phyloP scores from a whole-genome alignment of 176 grass and related monocot species.

The Hordeum marinum region DNA sequence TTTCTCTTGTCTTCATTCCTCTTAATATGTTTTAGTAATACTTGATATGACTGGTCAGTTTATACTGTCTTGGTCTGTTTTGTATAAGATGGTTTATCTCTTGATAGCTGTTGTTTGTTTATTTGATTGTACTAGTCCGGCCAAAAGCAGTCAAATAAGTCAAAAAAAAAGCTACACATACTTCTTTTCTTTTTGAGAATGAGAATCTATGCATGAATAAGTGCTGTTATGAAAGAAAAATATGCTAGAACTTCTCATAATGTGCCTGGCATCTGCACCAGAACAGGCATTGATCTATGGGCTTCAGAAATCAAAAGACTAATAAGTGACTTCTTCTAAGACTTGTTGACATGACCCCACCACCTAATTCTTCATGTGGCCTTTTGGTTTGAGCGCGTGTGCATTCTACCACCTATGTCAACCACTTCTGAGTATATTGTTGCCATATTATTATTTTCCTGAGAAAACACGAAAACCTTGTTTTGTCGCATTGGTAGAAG shows the following conservation, averaged over 20 bases:
- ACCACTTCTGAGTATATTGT: background rate
- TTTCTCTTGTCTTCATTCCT: background rate
- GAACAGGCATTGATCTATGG: background rate
- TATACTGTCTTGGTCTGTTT: background rate
- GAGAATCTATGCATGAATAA: background rate
- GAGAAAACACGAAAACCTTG: too few species aligned
- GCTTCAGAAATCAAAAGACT: background rate
- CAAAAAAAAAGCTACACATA: background rate
- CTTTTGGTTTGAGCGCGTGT: background rate
- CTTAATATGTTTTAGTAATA: background rate
- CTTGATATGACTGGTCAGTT: background rate
- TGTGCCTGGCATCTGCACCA: background rate
- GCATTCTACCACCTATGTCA: background rate
- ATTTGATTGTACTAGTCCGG: background rate
- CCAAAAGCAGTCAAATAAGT: background rate
- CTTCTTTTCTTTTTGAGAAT: background rate
- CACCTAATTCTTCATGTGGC: background rate
- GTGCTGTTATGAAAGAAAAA: background rate
- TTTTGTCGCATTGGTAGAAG: too few species aligned
- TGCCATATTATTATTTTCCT: background rate
- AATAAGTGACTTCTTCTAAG: background rate
- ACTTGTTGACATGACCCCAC: background rate
- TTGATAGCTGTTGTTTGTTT: conserved; percentile 11
- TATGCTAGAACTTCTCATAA: background rate
- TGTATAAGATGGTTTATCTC: conserved; percentile 17